phyloP scores from a whole-genome alignment of 257 asterid species.

The Petunia axillaris region DNA sequence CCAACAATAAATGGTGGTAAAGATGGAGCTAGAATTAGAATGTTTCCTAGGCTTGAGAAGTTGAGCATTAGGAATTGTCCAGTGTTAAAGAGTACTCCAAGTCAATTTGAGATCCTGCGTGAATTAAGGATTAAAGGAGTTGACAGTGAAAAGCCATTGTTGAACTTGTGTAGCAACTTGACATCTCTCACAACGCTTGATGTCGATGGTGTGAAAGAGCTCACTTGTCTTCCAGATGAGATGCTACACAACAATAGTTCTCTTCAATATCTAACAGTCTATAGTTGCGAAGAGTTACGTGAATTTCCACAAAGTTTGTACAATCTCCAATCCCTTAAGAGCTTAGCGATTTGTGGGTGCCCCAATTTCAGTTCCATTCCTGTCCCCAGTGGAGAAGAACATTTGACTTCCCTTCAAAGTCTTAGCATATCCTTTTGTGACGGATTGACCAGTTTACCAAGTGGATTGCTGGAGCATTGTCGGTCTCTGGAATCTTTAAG shows the following conservation, averaged over 20 bases:
- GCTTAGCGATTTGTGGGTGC: accelerated
- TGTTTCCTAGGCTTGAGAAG: conserved; percentile 36
- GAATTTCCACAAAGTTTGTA: conserved; percentile 29
- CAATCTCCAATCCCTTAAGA: conserved; percentile 8
- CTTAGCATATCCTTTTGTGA: not conserved
- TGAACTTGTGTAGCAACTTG: conserved; percentile 17
- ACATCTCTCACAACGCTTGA: conserved; percentile 18
- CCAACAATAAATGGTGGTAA: not conserved
- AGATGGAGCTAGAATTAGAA: not conserved
- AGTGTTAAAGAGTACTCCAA: not conserved
- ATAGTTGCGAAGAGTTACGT: not conserved
- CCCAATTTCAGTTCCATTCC: conserved; percentile 20
- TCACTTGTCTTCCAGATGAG: conserved; percentile 21
- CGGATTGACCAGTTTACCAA: conserved; percentile 25
- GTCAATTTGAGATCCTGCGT: conserved; percentile 8
- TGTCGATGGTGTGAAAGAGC: not conserved
- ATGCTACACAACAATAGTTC: conserved; percentile 15
- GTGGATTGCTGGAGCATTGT: conserved; percentile 22
- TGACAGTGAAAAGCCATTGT: conserved; percentile 6
- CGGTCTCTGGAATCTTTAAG: accelerated
- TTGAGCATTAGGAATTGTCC: conserved; percentile 11
- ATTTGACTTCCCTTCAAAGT: conserved; percentile 10
- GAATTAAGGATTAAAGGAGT: not conserved
- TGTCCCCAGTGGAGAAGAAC: not conserved
- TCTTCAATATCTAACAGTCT: not conserved